Base-by-base conservation (phyloP, 108 stramenopile genomes). In the Cyclotella baltica region DNA sequence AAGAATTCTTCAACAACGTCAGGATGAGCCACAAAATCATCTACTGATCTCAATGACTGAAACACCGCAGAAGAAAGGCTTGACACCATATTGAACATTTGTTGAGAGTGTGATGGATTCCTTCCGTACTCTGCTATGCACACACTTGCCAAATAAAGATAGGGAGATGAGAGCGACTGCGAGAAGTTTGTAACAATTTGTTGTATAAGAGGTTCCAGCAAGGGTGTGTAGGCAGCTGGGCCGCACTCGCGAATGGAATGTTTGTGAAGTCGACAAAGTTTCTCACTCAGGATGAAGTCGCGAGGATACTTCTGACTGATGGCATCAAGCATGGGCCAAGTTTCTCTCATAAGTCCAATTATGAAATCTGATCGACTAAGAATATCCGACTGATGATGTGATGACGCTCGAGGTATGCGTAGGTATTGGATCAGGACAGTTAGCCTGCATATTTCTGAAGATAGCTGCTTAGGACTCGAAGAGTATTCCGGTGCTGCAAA, bases 1-100 rank as follows among this genome's bases (percentile, higher is more conserved):
- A 96, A 98, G 37, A 96, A 92, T 79, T 98, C 98, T 73, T 98
- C 98, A 19, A 98, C 96, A 33, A 98, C 91, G 84, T 98, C 98
- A 16, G 98, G 98, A 72, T 97, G 88, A n/a, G 83, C 75, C 3
- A 83, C 92, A 64, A 96, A 87, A 72, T 93, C 95, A 25, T 92
- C 88, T n/a, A 84, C 51, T 23, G 65, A 82, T 55, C 78, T 64
- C 10, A 91, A 70, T 10, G 87, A 81, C 13, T 81, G 67, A 79
- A 96, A 95, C 6, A 90, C 80, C 13, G 89, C 75, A 19, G 56
- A 68, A 2, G 91, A 72, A 55, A 97, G 63, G 22, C 86, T 85
- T n/a, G 67, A 70, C 40, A 97, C 79, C 95, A 97, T 93, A 20
- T 78, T 78, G 58, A 86, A 93, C 53, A 98, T 72, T 29, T 70